These are phyloP conservation scores for Gomphus sp. DNA, from an alignment of 1,284 basidiomycete genomes.

Conservation along the genomic window DNA sequence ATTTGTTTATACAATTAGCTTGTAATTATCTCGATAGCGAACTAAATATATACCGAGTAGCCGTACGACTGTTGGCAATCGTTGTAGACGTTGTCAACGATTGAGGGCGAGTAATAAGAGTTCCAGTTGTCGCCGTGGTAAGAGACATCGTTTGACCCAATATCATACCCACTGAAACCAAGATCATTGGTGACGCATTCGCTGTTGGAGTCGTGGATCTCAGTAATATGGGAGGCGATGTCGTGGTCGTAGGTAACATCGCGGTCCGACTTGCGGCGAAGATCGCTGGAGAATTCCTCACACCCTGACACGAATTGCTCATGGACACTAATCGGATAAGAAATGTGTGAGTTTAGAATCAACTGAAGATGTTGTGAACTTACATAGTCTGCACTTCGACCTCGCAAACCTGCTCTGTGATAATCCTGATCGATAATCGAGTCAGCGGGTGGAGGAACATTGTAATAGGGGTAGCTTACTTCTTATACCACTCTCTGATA, in stretches of 20 bases:
- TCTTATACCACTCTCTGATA: constrained; percentile 15
- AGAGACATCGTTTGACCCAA: constrained; percentile 13
- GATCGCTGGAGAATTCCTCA: constrained; percentile 12
- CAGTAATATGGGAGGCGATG: constrained; percentile 14
- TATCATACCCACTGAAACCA: constrained; percentile 14
- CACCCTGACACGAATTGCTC: constrained; percentile 14
- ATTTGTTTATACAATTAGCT: neutral
- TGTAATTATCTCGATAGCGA: neutral
- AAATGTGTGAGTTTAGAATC: neutral
- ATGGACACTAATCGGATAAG: constrained; percentile 8
- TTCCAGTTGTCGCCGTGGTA: constrained; percentile 17
- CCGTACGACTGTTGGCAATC: neutral
- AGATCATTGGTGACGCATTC: constrained; percentile 12
- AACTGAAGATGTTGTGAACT: neutral
- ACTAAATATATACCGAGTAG: neutral
- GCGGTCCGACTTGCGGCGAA: constrained; percentile 12
- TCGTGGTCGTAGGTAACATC: constrained; percentile 13
- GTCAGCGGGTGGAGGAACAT: neutral
- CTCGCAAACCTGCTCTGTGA: constrained; percentile 17
- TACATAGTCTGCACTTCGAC: constrained; percentile 18
- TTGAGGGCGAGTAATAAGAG: constrained; percentile 12
- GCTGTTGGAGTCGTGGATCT: constrained; percentile 4
- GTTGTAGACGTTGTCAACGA: constrained; percentile 9
- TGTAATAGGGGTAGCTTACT: constrained; percentile 2
- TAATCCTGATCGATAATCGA: constrained; percentile 10